Percentiles rank a stretch among this genome's conserved stretches.
phyloP scores from a whole-genome alignment of 139 green algal genomes.

The Closterium sp. region DNA sequence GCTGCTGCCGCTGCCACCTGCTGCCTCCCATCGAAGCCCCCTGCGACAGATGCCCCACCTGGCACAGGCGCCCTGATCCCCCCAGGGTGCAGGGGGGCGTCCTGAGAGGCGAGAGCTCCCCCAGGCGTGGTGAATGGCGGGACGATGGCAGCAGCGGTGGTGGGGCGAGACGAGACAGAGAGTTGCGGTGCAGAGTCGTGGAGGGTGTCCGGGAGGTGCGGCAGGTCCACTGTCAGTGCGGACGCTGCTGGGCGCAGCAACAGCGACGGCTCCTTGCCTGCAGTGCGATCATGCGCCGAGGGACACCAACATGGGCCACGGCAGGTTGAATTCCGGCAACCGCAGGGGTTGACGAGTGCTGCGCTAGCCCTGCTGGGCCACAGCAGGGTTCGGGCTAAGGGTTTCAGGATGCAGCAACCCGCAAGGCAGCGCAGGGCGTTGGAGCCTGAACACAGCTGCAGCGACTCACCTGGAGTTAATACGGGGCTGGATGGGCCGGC shows the following conservation, averaged over 20 bases:
- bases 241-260: background rate
- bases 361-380: background rate
- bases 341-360: too few species aligned
- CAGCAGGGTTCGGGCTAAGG: too few species aligned
- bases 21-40: background rate
- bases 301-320: background rate
- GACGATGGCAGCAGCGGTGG: background rate
- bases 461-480: background rate
- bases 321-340: background rate
- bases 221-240: background rate
- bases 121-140: too few species aligned
- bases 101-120: background rate
- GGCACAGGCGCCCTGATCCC: background rate
- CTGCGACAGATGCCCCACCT: background rate
- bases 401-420: too few species aligned
- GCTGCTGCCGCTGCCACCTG: background rate
- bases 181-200: background rate
- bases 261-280: background rate
- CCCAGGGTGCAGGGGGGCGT: too few species aligned
- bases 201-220: background rate
- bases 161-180: too few species aligned
- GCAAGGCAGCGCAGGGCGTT: too few species aligned
- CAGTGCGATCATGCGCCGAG: too few species aligned
- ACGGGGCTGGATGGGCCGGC: background rate
- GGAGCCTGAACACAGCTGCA: too few species aligned